phyloP scores from a whole-genome alignment of 768 basidiomycete species.

The Hydnomerulius pinastri region DNA sequence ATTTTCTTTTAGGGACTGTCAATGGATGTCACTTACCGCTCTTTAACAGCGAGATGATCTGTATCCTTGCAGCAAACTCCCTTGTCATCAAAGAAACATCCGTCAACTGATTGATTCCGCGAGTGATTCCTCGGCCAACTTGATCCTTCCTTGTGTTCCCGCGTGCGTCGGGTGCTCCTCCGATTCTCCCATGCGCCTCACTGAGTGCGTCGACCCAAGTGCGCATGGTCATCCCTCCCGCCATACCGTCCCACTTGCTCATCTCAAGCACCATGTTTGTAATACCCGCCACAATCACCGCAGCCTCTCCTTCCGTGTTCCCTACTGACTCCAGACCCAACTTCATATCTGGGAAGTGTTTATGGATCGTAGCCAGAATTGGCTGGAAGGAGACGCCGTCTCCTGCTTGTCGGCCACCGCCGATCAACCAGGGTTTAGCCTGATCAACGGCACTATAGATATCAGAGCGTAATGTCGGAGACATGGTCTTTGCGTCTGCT shows the following conservation, averaged over 20 bases:
- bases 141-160: conserved; percentile 38
- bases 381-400: conserved; percentile 53
- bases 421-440: conserved; percentile 47
- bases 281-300: conserved; percentile 50
- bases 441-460: conserved; percentile 52
- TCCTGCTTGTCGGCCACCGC: conserved; percentile 48
- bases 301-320: conserved; percentile 48
- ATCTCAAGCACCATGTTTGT: conserved; percentile 57
- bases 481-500: conserved; percentile 39
- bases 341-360: conserved; percentile 48
- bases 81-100: conserved; percentile 53
- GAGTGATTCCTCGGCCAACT: conserved; percentile 51
- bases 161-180: conserved; percentile 13
- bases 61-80: conserved; percentile 55
- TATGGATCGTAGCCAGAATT: conserved; percentile 47
- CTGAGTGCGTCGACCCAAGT: conserved; percentile 54
- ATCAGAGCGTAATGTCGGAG: conserved; percentile 51
- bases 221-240: conserved; percentile 55
- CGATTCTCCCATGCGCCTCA: conserved; percentile 39
- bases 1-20: conserved; percentile 1
- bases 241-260: conserved; percentile 58
- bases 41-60: conserved; percentile 55
- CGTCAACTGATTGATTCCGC: conserved; percentile 51
- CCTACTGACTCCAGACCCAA: conserved; percentile 50
- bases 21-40: conserved; percentile 38